A percentile compares a stretch with the other conserved stretches of the same genome.
Conservation (phyloP, 495 filamentous ascomycete genomes). For the Penicilliopsis zonata region DNA sequence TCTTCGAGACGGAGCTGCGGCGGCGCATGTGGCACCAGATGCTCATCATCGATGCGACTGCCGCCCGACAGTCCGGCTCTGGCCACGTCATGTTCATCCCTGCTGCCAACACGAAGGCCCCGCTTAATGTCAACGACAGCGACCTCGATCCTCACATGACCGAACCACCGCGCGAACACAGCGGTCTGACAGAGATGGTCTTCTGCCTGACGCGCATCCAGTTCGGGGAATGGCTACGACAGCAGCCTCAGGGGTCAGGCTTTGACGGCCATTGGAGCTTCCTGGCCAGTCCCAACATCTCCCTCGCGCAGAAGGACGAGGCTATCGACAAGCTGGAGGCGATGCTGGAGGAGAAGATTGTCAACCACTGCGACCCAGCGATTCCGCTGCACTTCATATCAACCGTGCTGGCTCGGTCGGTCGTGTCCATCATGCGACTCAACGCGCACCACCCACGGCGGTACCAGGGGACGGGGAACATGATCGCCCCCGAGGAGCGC, state of each 20-base stretch:
- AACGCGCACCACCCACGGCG: slow-evolving; percentile 31
- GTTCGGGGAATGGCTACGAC: slow-evolving; percentile 26
- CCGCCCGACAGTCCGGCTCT: slow-evolving; percentile 52
- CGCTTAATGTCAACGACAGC: slow-evolving; percentile 26
- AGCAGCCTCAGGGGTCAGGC: slow-evolving; percentile 11
- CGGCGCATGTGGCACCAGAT: slow-evolving; percentile 65
- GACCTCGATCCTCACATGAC: slow-evolving; percentile 18
- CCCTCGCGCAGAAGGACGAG: slow-evolving; percentile 35
- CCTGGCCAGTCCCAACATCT: slow-evolving; percentile 15
- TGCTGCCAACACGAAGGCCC: slow-evolving; percentile 16
- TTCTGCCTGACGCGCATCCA: slow-evolving; percentile 22
- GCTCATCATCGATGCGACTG: slow-evolving; percentile 49
- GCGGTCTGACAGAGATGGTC: slow-evolving; percentile 13
- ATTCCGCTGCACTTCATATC: slow-evolving; percentile 50
- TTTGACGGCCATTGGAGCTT: slow-evolving; percentile 23
- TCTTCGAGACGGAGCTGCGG: slow-evolving; percentile 58
- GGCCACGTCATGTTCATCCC: slow-evolving; percentile 38
- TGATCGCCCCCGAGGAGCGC: slow-evolving; percentile 21
- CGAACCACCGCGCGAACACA: slow-evolving; percentile 6
- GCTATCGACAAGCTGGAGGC: slow-evolving; percentile 23
- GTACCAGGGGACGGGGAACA: slow-evolving; percentile 13
- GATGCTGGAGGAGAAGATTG: slow-evolving; percentile 30
- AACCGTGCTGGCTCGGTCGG: slow-evolving; percentile 28
- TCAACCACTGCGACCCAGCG: slow-evolving; percentile 44
- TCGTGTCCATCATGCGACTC: slow-evolving; percentile 21